These are phyloP conservation scores for Chrysosporium keratinophilum DNA, from an alignment of 2,329 filamentous ascomycete species.

Conservation along the genomic window DNA sequence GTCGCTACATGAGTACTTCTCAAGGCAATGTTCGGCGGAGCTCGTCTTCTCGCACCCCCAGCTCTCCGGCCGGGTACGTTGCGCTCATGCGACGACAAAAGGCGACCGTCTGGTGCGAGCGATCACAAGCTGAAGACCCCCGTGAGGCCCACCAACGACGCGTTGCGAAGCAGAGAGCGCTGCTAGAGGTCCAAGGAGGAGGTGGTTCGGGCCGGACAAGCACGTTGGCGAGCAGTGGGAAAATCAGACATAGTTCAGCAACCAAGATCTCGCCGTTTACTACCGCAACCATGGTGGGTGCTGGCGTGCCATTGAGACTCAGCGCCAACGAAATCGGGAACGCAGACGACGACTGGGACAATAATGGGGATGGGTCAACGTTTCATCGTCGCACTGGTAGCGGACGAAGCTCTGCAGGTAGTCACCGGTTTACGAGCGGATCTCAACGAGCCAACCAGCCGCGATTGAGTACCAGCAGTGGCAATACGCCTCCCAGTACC, in stretches of 20 bases:
- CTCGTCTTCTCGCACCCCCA: conserved; percentile 65
- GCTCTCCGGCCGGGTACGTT: conserved; percentile 67
- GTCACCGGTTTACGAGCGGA: conserved; percentile 35
- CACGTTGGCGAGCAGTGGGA: conserved; percentile 57
- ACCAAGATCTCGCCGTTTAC: conserved; percentile 72
- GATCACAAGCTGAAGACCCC: conserved; percentile 84
- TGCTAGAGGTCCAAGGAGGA: conserved; percentile 67
- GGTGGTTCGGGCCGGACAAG: conserved; percentile 45
- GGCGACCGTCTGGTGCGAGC: conserved; percentile 96
- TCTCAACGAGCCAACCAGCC: conserved; percentile 33
- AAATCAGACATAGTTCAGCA: conserved; percentile 81
- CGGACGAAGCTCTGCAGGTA: conserved; percentile 48
- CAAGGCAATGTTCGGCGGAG: conserved; percentile 52
- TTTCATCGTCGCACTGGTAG: conserved; percentile 47
- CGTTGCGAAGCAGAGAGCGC: conserved; percentile 76
- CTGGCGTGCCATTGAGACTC: conserved; percentile 78
- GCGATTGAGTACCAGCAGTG: conserved; percentile 38
- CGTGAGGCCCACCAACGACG: conserved; percentile 70
- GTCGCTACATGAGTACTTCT: conserved; percentile 22
- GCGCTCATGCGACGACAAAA: conserved; percentile 95
- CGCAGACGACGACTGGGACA: conserved; percentile 64
- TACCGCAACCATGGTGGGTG: conserved; percentile 62
- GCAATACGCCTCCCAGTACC: conserved; percentile 43
- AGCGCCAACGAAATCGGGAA: conserved; percentile 94
- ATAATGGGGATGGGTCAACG: conserved; percentile 42